Conservation (phyloP, 2,329 filamentous ascomycete species). For the Cadophora malorum region DNA sequence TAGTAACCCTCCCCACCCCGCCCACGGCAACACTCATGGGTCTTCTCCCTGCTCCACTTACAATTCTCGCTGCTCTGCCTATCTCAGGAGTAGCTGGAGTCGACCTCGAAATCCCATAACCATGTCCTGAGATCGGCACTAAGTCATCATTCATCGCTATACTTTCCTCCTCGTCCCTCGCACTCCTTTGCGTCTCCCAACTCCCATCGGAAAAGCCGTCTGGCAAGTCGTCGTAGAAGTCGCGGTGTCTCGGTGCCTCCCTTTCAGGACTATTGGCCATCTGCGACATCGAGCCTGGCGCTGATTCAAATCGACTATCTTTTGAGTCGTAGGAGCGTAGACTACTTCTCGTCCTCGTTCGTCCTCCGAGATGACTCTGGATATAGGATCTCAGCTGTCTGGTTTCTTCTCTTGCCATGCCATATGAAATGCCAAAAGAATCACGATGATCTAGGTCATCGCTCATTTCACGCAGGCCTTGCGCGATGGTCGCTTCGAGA, state of each 20-base stretch:
- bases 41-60: slow-evolving; percentile 33
- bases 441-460: slow-evolving; percentile 29
- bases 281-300: slow-evolving; percentile 30
- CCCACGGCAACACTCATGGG: slow-evolving; percentile 39
- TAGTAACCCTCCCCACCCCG: slow-evolving; percentile 17
- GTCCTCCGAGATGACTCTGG: slow-evolving; percentile 30
- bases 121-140: slow-evolving; percentile 15
- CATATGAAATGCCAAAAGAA: slow-evolving; percentile 38
- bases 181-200: slow-evolving; percentile 35
- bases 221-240: slow-evolving; percentile 29
- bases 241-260: slow-evolving; percentile 13
- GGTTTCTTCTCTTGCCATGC: slow-evolving; percentile 40
- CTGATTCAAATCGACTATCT: slow-evolving; percentile 42
- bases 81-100: slow-evolving; percentile 21
- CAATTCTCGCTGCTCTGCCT: slow-evolving; percentile 31
- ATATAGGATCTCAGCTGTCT: slow-evolving; percentile 40
- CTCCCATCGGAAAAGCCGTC: slow-evolving; percentile 36
- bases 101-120: neutral
- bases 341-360: slow-evolving; percentile 30
- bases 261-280: slow-evolving; percentile 11
- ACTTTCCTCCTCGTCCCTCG: slow-evolving; percentile 30
- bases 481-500: slow-evolving; percentile 24
- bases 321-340: slow-evolving; percentile 30
- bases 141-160: slow-evolving; percentile 19
- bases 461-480: slow-evolving; percentile 28